Conservation (phyloP, 305 asterid genomes). For the Fraxinus ornus region DNA sequence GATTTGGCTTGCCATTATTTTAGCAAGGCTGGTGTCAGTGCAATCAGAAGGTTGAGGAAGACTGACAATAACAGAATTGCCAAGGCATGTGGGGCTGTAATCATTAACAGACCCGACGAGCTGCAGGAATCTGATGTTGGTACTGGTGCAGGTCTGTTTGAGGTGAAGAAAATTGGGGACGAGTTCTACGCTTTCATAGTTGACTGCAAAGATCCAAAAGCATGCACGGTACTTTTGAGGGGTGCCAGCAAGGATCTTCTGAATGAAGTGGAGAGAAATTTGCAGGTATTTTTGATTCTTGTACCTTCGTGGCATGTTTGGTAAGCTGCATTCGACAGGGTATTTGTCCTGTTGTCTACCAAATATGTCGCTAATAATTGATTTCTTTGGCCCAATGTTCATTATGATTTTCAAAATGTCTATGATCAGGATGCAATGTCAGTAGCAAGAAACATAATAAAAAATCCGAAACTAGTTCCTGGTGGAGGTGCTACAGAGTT, state of each 20-base stretch:
- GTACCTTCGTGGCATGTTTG: neutral
- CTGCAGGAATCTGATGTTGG: slow-evolving; percentile 93
- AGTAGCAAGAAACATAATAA: neutral
- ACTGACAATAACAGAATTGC: slow-evolving; percentile 90
- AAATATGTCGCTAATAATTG: neutral
- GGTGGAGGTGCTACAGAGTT: no score
- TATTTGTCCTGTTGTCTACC: neutral
- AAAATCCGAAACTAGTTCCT: no score
- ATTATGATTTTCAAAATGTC: neutral
- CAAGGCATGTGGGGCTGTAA: slow-evolving; percentile 94
- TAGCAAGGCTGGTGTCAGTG: slow-evolving; percentile 97
- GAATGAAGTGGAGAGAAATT: neutral
- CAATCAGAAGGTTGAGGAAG: slow-evolving; percentile 90
- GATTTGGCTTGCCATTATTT: slow-evolving; percentile 94
- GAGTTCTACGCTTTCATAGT: neutral
- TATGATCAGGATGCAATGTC: neutral
- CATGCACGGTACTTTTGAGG: neutral
- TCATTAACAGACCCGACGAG: slow-evolving; percentile 61
- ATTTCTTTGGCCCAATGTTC: neutral
- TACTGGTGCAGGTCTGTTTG: slow-evolving; percentile 46
- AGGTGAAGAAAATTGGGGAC: neutral
- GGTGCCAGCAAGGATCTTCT: neutral
- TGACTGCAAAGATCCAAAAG: neutral
- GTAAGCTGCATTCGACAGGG: neutral
- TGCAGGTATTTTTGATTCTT: neutral